These are phyloP conservation scores for Vitis hybrid DNA, from an alignment of 177 flowering plant species.

Conservation along the genomic window DNA sequence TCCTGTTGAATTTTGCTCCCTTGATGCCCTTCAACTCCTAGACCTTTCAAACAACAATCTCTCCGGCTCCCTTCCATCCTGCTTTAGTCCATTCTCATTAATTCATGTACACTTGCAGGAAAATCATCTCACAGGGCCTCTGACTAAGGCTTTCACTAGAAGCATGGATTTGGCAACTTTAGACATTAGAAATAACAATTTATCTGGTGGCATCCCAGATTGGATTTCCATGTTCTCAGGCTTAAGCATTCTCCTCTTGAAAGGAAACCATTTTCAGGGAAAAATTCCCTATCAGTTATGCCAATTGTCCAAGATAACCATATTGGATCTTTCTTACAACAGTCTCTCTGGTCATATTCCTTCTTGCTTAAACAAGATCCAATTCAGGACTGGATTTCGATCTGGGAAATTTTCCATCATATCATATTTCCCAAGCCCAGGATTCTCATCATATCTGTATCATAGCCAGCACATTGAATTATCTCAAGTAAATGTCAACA, in stretches of 20 bases:
- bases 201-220: constrained; percentile 8
- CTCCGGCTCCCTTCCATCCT: constrained; percentile 2
- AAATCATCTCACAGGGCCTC: constrained; percentile 4
- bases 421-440: too few relatives aligned
- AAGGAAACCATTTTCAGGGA: constrained; percentile 5
- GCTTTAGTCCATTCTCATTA: not conserved
- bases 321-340: constrained; percentile 15
- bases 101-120: not conserved
- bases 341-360: constrained; percentile 5
- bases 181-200: constrained; percentile 7
- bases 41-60: constrained; percentile 14
- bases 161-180: not conserved
- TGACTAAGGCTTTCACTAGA: not conserved
- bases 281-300: constrained; percentile 8
- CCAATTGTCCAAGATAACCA: constrained; percentile 1
- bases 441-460: too few relatives aligned
- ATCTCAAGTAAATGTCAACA: too few relatives aligned
- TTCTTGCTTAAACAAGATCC: too few relatives aligned
- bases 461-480: too few relatives aligned
- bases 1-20: constrained; percentile 4
- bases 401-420: too few relatives aligned
- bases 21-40: not conserved
- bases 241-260: constrained; percentile 8
- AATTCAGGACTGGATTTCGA: too few relatives aligned
- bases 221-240: constrained; percentile 3